Evolutionary conservation across 495 filamentous ascomycete species (phyloP).

Genomic region (Terfezia boudieri): DNA sequence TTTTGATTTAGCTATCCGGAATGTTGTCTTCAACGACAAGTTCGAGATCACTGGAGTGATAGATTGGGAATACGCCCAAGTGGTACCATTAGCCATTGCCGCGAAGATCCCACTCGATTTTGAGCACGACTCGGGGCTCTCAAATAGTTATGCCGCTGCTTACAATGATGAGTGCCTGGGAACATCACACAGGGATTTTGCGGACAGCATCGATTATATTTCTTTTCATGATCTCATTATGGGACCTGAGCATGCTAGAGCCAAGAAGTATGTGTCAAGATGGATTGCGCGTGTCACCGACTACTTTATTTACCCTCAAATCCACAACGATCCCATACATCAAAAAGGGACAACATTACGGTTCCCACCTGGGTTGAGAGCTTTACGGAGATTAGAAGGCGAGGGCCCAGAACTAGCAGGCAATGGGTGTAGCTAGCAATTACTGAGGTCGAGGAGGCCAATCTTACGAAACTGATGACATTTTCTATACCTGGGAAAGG

Average conservation of each 20-base stretch:
- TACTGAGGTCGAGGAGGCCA: not conserved
- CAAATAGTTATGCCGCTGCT: not conserved
- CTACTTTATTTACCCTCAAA: not conserved
- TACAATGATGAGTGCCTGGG: not conserved
- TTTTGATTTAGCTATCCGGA: slow-evolving; percentile 18
- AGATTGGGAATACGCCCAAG: slow-evolving; percentile 19
- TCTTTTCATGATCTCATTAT: slow-evolving; percentile 19
- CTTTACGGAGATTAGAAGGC: not conserved
- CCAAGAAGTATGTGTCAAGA: not conserved
- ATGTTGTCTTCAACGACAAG: slow-evolving; percentile 18
- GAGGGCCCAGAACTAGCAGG: not conserved
- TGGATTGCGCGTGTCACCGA: not conserved
- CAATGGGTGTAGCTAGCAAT: not conserved
- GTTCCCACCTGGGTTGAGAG: not conserved
- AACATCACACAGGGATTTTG: not conserved
- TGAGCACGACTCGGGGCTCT: slow-evolving; percentile 8
- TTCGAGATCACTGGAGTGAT: slow-evolving; percentile 19
- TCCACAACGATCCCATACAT: not conserved
- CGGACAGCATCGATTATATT: slow-evolving; percentile 16
- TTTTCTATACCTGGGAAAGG: not conserved
- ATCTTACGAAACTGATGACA: not conserved
- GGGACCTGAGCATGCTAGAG: slow-evolving; percentile 2
- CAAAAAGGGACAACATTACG: not conserved
- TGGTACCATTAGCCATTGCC: slow-evolving; percentile 15
- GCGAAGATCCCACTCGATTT: slow-evolving; percentile 18